These are phyloP conservation scores for Peziza echinospora DNA, from an alignment of 495 filamentous ascomycete genomes.

Conservation along the genomic window DNA sequence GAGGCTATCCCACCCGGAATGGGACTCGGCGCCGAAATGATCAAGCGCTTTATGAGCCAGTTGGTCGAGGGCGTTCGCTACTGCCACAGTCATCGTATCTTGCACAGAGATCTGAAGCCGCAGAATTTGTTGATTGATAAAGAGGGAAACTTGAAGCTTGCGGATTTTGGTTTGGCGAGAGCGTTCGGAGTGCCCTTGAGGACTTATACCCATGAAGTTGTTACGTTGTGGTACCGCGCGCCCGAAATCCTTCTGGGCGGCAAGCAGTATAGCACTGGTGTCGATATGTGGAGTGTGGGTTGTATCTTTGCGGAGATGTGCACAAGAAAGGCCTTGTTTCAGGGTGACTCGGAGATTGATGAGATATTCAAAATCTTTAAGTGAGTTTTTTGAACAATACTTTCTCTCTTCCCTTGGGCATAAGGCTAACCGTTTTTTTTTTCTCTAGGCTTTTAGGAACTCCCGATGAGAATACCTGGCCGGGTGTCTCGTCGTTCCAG, in stretches of 20 bases:
- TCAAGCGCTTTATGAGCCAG: conserved; percentile 95
- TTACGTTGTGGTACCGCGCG: conserved; percentile 96
- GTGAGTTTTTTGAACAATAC: conserved; percentile 39
- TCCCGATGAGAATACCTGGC: conserved; percentile 72
- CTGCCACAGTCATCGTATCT: conserved; percentile 83
- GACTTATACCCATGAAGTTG: conserved; percentile 97
- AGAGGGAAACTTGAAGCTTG: conserved; percentile 89
- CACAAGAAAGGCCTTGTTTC: conserved; percentile 91
- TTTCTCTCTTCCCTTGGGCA: background rate
- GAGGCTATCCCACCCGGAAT: conserved; percentile 75
- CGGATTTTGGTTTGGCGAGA: conserved; percentile 89
- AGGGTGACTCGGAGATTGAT: conserved; percentile 95
- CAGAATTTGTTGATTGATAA: conserved; percentile 92
- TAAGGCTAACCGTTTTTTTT: conserved; percentile 4
- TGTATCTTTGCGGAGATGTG: conserved; percentile 99
- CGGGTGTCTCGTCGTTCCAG: conserved; percentile 89
- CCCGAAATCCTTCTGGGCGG: conserved; percentile 94
- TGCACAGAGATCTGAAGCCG: conserved; percentile 93
- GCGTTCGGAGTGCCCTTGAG: conserved; percentile 91
- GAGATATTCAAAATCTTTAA: conserved; percentile 99
- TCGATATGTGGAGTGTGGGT: conserved; percentile 98
- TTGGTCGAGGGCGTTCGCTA: conserved; percentile 78
- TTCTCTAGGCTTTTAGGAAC: conserved; percentile 72
- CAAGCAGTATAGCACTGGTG: conserved; percentile 91
- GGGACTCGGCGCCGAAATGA: conserved; percentile 73